Evolutionary conservation across 2,329 filamentous ascomycete genomes (phyloP), one percentile per base, ranked within the genome.

Genomic region (Botrytis pseudocinerea): DNA sequence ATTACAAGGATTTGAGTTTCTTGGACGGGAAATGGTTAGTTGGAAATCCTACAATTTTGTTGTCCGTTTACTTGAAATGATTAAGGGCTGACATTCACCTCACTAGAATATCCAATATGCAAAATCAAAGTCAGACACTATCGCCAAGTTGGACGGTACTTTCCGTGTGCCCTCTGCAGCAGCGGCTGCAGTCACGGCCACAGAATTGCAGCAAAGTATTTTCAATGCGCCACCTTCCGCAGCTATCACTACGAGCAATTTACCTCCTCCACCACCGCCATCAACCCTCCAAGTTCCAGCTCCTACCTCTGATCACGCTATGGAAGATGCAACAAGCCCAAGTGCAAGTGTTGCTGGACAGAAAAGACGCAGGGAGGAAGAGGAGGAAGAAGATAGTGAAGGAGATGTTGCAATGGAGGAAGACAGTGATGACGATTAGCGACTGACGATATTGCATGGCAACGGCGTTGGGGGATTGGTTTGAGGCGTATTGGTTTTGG

Each of bases 131-230:
- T 98, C 95, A 5, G 88, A 97, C 82, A 92, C 92, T 38, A 90
- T 99, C 75, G 90, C 94, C 48, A 97, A 97, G 82, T 90, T 99
- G 70, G 95, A 97, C 77, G 96, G 96, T 75, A 95, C 93, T 22
- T 97, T 94, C 84, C 91, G 91, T 80, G 87, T 93, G 77, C 90
- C 93, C 22, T 84, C 85, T 59, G 83, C 85, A 42, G 86, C 84
- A 42, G 86, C 87, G 72, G 84, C 85, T 70, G 85, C 84, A 59
- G 87, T 89, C 70, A 88, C 89, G 78, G 88, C 92, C 77, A 94
- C 92, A 5, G 91, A 93, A 77, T 85, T 93, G 63, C 92, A 94
- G 81, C 91, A 93, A 80, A 93, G 91, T 80, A 93, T 96, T 78
- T 95, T 95, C 85, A 91, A 91, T 80, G 91, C 89, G 10, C 88